These are phyloP conservation scores for Geopyxis carbonaria DNA, from an alignment of 495 filamentous ascomycete genomes.

Conservation along the genomic window DNA sequence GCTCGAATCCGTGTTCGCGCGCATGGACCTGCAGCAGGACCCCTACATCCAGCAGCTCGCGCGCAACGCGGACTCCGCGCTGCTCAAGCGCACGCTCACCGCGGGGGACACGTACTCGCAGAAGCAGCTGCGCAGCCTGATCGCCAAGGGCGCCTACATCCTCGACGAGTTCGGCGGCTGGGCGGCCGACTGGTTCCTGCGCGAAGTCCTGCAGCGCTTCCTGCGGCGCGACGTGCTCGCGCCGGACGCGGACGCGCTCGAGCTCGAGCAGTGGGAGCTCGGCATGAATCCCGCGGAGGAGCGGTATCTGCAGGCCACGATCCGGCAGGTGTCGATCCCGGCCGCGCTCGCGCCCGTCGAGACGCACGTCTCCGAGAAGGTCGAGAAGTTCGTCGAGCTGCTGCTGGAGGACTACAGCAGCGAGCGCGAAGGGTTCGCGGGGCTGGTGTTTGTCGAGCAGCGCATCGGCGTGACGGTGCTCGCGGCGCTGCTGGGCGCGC, in stretches of 20 bases:
- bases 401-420: conserved; percentile 25
- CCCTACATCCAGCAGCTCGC: conserved; percentile 46
- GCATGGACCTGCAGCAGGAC: conserved; percentile 48
- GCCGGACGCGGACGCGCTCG: conserved; percentile 19
- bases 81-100: conserved; percentile 29
- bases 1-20: conserved; percentile 24
- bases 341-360: conserved; percentile 14
- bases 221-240: conserved; percentile 32
- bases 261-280: conserved; percentile 27
- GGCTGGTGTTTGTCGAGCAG: conserved; percentile 66
- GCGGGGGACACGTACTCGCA: conserved; percentile 44
- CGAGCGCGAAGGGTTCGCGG: conserved; percentile 35
- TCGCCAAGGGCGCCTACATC: conserved; percentile 34
- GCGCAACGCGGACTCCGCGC: conserved; percentile 25
- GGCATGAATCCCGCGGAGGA: conserved; percentile 28
- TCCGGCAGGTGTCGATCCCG: conserved; percentile 32
- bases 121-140: conserved; percentile 44
- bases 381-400: conserved; percentile 25
- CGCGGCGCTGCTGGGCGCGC: conserved; percentile 43
- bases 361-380: conserved; percentile 22
- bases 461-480: conserved; percentile 52
- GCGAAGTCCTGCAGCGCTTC: conserved; percentile 25
- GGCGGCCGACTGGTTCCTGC: conserved; percentile 57
- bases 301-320: conserved; percentile 38
- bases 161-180: conserved; percentile 52